Percentiles rank a stretch among this genome's conserved stretches.
These are phyloP conservation scores for Neurospora sp. DNA, from an alignment of 495 filamentous ascomycete genomes.

Conservation along the genomic window DNA sequence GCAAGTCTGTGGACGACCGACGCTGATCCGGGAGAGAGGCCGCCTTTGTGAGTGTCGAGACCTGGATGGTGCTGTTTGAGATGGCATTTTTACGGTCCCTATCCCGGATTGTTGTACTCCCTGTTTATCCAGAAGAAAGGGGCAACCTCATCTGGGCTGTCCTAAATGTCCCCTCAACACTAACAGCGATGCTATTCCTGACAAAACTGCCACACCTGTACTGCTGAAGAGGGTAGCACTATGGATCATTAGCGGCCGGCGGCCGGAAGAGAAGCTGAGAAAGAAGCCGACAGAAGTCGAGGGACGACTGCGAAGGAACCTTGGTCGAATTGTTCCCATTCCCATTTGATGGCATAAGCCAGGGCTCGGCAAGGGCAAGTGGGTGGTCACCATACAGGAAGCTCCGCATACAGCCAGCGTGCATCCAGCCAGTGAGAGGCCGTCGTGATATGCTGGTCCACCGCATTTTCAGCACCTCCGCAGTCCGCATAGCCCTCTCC, in stretches of 20 bases:
- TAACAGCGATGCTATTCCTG: not conserved
- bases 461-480: constrained; percentile 11
- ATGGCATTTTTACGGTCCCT: not conserved
- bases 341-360: constrained; percentile 10
- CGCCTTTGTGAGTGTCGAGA: not conserved
- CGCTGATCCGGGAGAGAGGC: not conserved
- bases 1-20: not conserved
- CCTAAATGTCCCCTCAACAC: not conserved
- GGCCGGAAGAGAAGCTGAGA: constrained; percentile 10
- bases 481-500: constrained; percentile 10
- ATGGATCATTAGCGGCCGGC: constrained; percentile 6
- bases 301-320: constrained; percentile 10
- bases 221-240: not conserved
- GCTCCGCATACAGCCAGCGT: constrained; percentile 7
- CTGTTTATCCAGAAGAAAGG: no score
- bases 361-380: not conserved
- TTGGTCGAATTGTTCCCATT: constrained; percentile 9
- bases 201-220: constrained; percentile 4
- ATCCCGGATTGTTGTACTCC: no score
- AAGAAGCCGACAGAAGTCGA: constrained; percentile 23
- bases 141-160: not conserved
- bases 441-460: not conserved
- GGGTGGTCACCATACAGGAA: constrained; percentile 8
- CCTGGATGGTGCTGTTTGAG: not conserved
- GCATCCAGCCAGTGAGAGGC: not conserved